These are phyloP conservation scores for Nigrospora osmanthi DNA, from an alignment of 2,329 filamentous ascomycete species.

Conservation along the genomic window DNA sequence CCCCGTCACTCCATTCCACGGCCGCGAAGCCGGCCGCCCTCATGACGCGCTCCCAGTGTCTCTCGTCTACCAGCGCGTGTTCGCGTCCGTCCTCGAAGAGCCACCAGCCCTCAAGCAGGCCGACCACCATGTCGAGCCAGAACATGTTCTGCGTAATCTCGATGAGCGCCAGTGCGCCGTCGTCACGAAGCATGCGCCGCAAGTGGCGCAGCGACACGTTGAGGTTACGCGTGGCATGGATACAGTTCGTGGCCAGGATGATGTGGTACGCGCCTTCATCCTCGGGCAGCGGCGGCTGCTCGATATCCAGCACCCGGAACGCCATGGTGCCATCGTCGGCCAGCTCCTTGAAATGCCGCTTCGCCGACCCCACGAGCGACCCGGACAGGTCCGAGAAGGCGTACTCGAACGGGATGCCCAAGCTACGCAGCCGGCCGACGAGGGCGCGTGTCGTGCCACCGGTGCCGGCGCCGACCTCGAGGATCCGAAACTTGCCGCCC, in stretches of 20 bases:
- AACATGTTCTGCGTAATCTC: constrained; percentile 20
- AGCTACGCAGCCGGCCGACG: constrained; percentile 13
- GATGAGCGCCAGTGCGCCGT: constrained; percentile 19
- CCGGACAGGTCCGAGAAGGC: constrained; percentile 33
- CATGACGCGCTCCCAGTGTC: constrained; percentile 13
- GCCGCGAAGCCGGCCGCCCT: constrained; percentile 11
- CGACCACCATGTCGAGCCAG: constrained; percentile 23
- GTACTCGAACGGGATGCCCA: constrained; percentile 23
- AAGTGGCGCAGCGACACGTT: constrained; percentile 14
- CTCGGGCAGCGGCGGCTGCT: constrained; percentile 12
- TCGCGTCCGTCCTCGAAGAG: constrained; percentile 17
- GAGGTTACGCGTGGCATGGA: constrained; percentile 25
- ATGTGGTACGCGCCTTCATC: constrained; percentile 16
- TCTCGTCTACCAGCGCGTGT: constrained; percentile 15
- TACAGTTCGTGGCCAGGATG: constrained; percentile 25
- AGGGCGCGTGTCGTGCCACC: constrained; percentile 30
- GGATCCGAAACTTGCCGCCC: constrained; percentile 20
- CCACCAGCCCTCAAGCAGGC: constrained; percentile 28
- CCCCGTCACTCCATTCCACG: too few relatives aligned
- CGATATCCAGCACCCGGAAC: constrained; percentile 21
- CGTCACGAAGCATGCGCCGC: constrained; percentile 15
- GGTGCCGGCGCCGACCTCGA: constrained; percentile 35
- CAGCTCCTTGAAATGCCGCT: constrained; percentile 17
- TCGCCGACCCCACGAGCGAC: constrained; percentile 19
- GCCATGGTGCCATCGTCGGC: constrained; percentile 9